phyloP scores from a whole-genome alignment of 2,329 filamentous ascomycete genomes.

The Neofusicoccum parvum region DNA sequence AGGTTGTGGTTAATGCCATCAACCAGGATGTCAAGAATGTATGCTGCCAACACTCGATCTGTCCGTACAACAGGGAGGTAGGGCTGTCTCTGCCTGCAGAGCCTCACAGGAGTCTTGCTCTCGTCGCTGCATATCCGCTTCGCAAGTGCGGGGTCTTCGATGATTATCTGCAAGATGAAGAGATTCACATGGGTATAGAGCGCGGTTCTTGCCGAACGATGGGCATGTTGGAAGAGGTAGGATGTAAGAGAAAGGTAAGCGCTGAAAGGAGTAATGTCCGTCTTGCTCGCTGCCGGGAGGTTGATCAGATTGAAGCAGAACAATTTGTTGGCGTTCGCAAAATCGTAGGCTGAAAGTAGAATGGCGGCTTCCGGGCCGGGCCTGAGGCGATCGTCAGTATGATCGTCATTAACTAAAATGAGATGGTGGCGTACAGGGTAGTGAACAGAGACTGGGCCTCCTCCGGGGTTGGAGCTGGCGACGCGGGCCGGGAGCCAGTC shows the following conservation, averaged over 20 bases:
- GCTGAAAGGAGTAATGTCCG: conserved; percentile 72
- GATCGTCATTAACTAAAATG: conserved; percentile 3
- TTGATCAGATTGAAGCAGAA: conserved; percentile 86
- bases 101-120: conserved; percentile 70
- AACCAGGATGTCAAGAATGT: conserved; percentile 82
- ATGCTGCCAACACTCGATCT: conserved; percentile 73
- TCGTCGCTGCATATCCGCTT: conserved; percentile 84
- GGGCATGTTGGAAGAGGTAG: conserved; percentile 90
- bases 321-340: conserved; percentile 89
- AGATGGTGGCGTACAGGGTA: not conserved
- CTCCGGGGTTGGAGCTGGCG: conserved; percentile 69
- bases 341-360: conserved; percentile 87
- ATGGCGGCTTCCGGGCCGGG: conserved; percentile 79
- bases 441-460: conserved; percentile 70
- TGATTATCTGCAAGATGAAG: conserved; percentile 79
- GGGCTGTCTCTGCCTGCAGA: conserved; percentile 88
- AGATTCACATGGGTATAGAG: conserved; percentile 85
- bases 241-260: conserved; percentile 86
- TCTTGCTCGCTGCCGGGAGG: conserved; percentile 60
- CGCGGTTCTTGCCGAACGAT: conserved; percentile 75
- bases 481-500: conserved; percentile 64
- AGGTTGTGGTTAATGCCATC: conserved; percentile 95
- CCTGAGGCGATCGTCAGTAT: conserved; percentile 49
- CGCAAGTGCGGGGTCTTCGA: conserved; percentile 81
- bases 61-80: conserved; percentile 74